Evolutionary conservation across 768 basidiomycete genomes (phyloP).

Genomic region (Tulasnella calospora): DNA sequence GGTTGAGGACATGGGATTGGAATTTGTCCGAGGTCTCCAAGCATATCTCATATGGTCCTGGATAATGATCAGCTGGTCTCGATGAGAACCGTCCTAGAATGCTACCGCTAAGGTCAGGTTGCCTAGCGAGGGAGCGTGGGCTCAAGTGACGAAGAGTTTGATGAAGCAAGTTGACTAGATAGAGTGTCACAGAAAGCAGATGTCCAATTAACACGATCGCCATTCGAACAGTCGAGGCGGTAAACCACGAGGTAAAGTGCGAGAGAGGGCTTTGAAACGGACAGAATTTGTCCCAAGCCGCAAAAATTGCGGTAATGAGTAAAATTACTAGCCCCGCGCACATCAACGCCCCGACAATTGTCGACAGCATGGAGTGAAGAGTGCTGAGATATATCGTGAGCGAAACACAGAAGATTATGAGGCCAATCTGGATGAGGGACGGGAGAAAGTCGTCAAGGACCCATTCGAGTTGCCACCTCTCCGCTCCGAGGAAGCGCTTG

Average conservation of each 20-base stretch:
- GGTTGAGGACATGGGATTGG: too few relatives aligned
- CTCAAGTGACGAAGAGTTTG: too few relatives aligned
- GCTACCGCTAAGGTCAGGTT: too few relatives aligned
- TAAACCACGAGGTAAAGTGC: slow-evolving; percentile 35
- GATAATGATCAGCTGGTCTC: too few relatives aligned
- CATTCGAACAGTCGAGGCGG: neutral
- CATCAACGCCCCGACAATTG: neutral
- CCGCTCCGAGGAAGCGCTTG: neutral
- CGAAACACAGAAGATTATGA: neutral
- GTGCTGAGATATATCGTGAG: neutral
- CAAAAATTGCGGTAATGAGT: neutral
- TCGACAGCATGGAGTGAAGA: neutral
- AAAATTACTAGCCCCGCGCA: neutral
- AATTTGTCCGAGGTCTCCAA: too few relatives aligned
- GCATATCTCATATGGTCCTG: too few relatives aligned
- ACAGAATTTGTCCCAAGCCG: neutral
- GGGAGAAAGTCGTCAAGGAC: neutral
- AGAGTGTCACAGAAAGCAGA: too few relatives aligned
- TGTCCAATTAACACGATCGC: too few relatives aligned
- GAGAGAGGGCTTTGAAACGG: neutral
- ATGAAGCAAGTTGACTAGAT: neutral
- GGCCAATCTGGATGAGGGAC: neutral
- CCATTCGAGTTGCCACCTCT: neutral
- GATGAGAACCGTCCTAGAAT: too few relatives aligned
- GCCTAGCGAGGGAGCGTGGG: too few relatives aligned